phyloP scores from a whole-genome alignment of 257 asterid genomes.

The Przewalskia tangutica region DNA sequence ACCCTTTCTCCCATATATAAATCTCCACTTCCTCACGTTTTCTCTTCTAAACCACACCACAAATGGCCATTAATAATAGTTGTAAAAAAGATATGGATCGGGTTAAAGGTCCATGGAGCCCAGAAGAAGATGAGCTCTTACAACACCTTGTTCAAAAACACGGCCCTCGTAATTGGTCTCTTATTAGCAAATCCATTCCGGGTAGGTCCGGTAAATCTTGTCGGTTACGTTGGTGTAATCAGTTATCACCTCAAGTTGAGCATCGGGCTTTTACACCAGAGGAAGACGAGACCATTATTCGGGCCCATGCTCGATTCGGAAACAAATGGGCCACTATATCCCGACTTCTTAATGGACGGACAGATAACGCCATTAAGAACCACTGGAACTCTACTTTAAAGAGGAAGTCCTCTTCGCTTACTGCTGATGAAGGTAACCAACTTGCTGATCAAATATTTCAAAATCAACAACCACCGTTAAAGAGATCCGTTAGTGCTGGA shows the following conservation, averaged over 20 bases:
- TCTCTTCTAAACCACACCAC: not conserved
- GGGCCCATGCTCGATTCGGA: slow-evolving; percentile 82
- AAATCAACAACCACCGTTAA: slow-evolving; percentile 34
- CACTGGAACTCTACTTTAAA: slow-evolving; percentile 95
- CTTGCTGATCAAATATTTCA: slow-evolving; percentile 7
- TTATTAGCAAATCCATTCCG: slow-evolving; percentile 68
- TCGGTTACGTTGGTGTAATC: slow-evolving; percentile 94
- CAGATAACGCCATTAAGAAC: slow-evolving; percentile 91
- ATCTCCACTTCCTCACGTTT: slow-evolving; percentile 4
- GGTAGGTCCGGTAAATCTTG: slow-evolving; percentile 92
- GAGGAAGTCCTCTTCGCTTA: slow-evolving; percentile 60
- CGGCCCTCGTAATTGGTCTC: slow-evolving; percentile 91
- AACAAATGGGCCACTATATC: slow-evolving; percentile 98
- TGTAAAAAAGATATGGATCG: slow-evolving; percentile 58
- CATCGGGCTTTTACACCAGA: slow-evolving; percentile 79
- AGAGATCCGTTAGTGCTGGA: slow-evolving; percentile 79
- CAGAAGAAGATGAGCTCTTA: slow-evolving; percentile 69
- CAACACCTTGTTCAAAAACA: slow-evolving; percentile 68
- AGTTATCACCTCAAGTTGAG: slow-evolving; percentile 89
- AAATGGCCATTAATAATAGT: slow-evolving; percentile 11
- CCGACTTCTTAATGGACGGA: slow-evolving; percentile 76
- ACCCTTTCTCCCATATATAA: slow-evolving; percentile 4
- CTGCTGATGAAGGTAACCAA: slow-evolving; percentile 35
- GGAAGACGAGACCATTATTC: slow-evolving; percentile 68
- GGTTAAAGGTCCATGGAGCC: slow-evolving; percentile 96